These are phyloP conservation scores for Amylostereum areolatum DNA, from an alignment of 1,284 basidiomycete genomes.

Conservation along the genomic window DNA sequence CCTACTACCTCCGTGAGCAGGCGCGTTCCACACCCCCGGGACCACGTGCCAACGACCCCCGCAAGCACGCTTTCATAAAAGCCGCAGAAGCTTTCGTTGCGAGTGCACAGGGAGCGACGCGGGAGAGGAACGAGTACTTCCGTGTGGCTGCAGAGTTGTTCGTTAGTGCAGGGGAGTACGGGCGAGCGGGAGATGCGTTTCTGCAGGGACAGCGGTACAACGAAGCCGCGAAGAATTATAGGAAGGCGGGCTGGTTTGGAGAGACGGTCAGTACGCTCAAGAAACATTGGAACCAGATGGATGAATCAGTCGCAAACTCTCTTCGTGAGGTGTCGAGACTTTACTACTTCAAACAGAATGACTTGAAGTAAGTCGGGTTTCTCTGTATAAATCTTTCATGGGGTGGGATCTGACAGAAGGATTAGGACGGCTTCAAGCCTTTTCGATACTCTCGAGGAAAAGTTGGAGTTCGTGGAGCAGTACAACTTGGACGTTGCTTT, in stretches of 20 bases:
- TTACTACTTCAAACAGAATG: slow-evolving; percentile 41
- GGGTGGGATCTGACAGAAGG: not conserved
- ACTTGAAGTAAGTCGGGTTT: slow-evolving; percentile 34
- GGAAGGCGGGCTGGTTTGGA: slow-evolving; percentile 45
- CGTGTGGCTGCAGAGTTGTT: slow-evolving; percentile 50
- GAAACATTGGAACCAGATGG: slow-evolving; percentile 25
- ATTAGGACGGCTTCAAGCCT: slow-evolving; percentile 40
- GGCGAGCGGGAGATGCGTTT: slow-evolving; percentile 42
- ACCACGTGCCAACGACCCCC: slow-evolving; percentile 13
- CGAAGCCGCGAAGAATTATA: slow-evolving; percentile 39
- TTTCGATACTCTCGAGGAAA: slow-evolving; percentile 47
- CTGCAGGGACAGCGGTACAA: slow-evolving; percentile 37
- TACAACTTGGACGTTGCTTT: slow-evolving; percentile 47
- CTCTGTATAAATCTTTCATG: not conserved
- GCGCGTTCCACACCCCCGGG: slow-evolving; percentile 21
- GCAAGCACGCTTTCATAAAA: slow-evolving; percentile 29
- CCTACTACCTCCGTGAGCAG: slow-evolving; percentile 37
- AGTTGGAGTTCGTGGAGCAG: slow-evolving; percentile 52
- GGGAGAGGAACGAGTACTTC: slow-evolving; percentile 31
- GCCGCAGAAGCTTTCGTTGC: slow-evolving; percentile 45
- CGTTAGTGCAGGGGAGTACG: slow-evolving; percentile 31
- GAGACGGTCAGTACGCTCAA: slow-evolving; percentile 45
- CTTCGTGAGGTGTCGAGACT: slow-evolving; percentile 46
- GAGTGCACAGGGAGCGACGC: slow-evolving; percentile 32
- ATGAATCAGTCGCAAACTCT: slow-evolving; percentile 27